Evolutionary conservation across 108 stramenopile species (phyloP), one percentile per base, ranked within the genome.

Genomic region (Cyclotella cryptica): DNA sequence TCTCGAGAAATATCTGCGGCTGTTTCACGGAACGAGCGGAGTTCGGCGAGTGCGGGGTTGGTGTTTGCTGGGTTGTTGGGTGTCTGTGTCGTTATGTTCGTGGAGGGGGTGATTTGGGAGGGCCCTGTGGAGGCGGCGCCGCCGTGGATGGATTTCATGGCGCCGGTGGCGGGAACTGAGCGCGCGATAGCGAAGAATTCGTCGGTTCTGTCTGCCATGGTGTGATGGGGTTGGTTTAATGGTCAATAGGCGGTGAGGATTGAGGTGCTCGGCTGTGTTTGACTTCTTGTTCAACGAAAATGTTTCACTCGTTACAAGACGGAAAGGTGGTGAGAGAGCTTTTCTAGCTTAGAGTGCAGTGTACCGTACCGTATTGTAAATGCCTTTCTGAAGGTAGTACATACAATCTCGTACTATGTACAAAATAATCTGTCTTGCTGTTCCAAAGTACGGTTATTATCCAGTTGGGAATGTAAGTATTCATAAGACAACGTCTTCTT

Each of bases 161-260:
- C 67, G 47, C 79, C 79, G 18, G 70, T 78, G 71, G 77, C 63
- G 54, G 81, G 81, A 62, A 78, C 67, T 60, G 76, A 52, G 27
- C 80, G 88, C 69, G 91, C 93, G 63, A 94, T 51, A 19, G 89
- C 60, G 59, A 90, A 65, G 73, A 94, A 94, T 84, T 94, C 93
- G 40, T 75, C 44, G 40, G 89, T 92, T 66, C 93, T 79, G 69
- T 94, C 85, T 67, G 87, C 85, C 88, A 91, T 91, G 71, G 28
- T 84, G 14, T 10, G 30, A 19, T 21, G 0, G 55, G 39, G 18
- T 24, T 63, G 61, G 15, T 63, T 19, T 14, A 1, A 41, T 42
- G 61, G 61, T 35, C 40, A 35, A 35, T 41, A 26, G 55, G 3
- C 26, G 2, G 49, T 51, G 49, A 51, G 19, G 49, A 51, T 3